Evolutionary conservation across 73 alveolate species (phyloP).

Genomic region (Tetrahymena thermophila): DNA sequence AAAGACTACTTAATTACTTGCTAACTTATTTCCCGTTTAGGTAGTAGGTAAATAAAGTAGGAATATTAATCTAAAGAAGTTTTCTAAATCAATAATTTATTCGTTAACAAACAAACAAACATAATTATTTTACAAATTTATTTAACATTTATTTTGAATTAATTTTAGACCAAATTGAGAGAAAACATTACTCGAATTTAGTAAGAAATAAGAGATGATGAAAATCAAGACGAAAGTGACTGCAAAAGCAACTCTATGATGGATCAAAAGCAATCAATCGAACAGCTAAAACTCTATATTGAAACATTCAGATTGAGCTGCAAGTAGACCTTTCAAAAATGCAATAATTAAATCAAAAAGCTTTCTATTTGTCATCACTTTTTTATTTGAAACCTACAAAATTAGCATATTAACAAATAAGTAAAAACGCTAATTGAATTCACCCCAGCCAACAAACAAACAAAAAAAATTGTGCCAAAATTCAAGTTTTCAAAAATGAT

Average conservation of each 20-base stretch:
- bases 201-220: not conserved
- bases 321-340: not conserved
- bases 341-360: not conserved
- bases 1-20: not conserved
- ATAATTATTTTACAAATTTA: not conserved
- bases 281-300: not conserved
- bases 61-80: not conserved
- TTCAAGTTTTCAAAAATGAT: not conserved
- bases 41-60: not conserved
- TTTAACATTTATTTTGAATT: not conserved
- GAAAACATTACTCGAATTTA: not conserved
- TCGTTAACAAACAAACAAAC: not conserved
- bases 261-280: not conserved
- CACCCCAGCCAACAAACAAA: not conserved
- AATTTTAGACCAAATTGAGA: not conserved
- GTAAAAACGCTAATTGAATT: not conserved
- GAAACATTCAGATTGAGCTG: not conserved
- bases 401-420: not conserved
- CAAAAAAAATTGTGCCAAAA: not conserved
- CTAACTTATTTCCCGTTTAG: not conserved
- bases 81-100: not conserved
- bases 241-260: not conserved
- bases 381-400: not conserved
- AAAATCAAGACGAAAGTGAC: not conserved
- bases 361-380: not conserved